Evolutionary conservation across 108 stramenopile species (phyloP), one percentile per base, ranked within the genome.

Genomic region (Asterionellopsis glacialis): DNA sequence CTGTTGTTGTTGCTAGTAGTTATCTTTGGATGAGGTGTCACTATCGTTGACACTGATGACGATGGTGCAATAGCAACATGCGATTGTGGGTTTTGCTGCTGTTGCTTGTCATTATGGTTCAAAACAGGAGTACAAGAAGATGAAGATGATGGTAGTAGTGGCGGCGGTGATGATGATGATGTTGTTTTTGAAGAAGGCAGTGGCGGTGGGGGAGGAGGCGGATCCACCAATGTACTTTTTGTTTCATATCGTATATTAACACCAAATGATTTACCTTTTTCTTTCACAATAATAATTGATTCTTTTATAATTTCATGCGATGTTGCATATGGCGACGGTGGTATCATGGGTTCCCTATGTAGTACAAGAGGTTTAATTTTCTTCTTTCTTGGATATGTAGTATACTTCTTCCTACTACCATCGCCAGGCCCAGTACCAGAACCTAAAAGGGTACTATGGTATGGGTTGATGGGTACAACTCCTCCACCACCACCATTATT

Each of bases 201-300:
- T 11, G 38, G 16, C 26, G 10, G 11, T 39, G 19, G 19, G 1
- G 2, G 16, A 6, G 47, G 21, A 6, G 47, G 21, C 7, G 33
- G 65, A 55, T 77, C 69, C 38, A 86, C 76, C 61, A 86, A 59
- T 3, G 68, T 74, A 55, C 76, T 80, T 41, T 60, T 67, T 14
- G 72, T 65, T 19, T 74, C 61, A 22, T 44, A 61, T 23, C 75
- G 44, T 23, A 86, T 43, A 28, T 61, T 69, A 26, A 86, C 82
- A 23, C 85, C 85, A 72, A 83, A 86, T 6, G 78, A 71, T 19
- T 51, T 48, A 15, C 43, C 19, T 21, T 45, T 54, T 40, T 80
- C 74, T 14, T 64, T 63, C 19, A 83, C 41, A 47, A 71, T 47
- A 19, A 75, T 55, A 14, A 76, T 65, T 11, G 41, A 19, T 9